A percentile compares a stretch with the other conserved stretches of the same genome.
phyloP scores from a whole-genome alignment of 352 stramenopile genomes.

The Phytophthora fragariae region DNA sequence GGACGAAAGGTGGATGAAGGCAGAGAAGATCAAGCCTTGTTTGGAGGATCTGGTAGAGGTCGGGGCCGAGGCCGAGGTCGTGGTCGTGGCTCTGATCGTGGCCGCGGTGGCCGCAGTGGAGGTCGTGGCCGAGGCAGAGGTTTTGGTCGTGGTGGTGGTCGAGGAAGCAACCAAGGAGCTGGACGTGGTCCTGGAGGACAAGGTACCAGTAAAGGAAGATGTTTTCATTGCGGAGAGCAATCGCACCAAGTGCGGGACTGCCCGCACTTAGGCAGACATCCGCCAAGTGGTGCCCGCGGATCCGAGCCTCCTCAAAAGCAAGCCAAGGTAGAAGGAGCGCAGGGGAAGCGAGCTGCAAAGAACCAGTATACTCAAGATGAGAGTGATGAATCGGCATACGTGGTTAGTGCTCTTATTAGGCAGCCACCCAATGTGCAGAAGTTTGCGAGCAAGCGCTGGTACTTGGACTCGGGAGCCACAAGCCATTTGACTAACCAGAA shows the following conservation, averaged over 20 bases:
- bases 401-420: too few species aligned
- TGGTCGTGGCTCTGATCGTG: background rate
- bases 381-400: too few species aligned
- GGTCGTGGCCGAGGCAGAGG: background rate
- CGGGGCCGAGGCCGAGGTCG: background rate
- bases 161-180: background rate
- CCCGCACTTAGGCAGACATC: background rate
- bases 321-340: too few species aligned
- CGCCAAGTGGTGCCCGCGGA: too few species aligned
- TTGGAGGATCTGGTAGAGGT: slow-evolving; percentile 1
- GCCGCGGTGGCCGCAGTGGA: too few species aligned
- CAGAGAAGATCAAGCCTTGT: background rate
- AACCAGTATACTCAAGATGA: too few species aligned
- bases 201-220: background rate
- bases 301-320: too few species aligned
- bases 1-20: background rate
- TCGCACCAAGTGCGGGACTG: background rate
- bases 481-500: too few species aligned
- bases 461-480: too few species aligned
- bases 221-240: background rate
- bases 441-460: too few species aligned
- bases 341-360: too few species aligned
- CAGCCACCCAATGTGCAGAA: too few species aligned
- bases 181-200: background rate
- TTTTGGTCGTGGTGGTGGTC: background rate